Percentiles rank a stretch among this genome's conserved stretches.
Evolutionary conservation across 345 rosid genomes (phyloP).

Genomic region (Noccaea bulbosa): DNA sequence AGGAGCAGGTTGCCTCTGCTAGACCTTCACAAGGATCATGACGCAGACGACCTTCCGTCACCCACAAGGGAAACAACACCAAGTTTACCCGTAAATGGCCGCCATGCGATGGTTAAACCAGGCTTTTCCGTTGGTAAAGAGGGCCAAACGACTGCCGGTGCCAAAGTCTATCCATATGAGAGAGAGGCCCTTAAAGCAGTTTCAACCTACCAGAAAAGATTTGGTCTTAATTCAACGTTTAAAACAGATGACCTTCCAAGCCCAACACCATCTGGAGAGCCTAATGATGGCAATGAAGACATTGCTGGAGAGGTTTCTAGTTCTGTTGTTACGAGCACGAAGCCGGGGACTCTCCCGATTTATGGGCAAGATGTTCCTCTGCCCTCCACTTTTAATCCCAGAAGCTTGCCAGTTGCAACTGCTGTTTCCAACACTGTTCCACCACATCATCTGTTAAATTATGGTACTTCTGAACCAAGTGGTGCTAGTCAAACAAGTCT

Average conservation of each 20-base stretch:
- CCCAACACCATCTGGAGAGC: conserved; percentile 94
- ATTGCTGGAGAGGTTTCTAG: conserved; percentile 75
- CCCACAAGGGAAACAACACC: conserved; percentile 82
- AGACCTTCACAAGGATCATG: conserved; percentile 95
- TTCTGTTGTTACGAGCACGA: conserved; percentile 33
- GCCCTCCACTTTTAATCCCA: conserved; percentile 33
- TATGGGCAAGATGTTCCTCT: conserved; percentile 40
- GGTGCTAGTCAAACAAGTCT: conserved; percentile 44
- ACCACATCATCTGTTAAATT: conserved; percentile 20
- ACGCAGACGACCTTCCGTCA: conserved; percentile 92
- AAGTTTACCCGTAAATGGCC: conserved; percentile 51
- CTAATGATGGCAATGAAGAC: conserved; percentile 59
- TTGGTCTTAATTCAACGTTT: conserved; percentile 54
- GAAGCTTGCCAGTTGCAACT: conserved; percentile 27
- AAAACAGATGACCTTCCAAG: conserved; percentile 76
- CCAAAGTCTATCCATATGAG: conserved; percentile 66
- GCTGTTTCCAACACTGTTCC: conserved; percentile 42
- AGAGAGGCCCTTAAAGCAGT: conserved; percentile 76
- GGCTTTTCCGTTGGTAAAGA: conserved; percentile 45
- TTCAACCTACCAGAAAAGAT: conserved; percentile 80
- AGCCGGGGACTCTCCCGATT: conserved; percentile 15
- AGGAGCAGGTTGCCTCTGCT: conserved; percentile 79
- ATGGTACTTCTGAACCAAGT: conserved; percentile 10
- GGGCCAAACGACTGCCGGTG: conserved; percentile 42
- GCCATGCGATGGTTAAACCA: conserved; percentile 49